Evolutionary conservation across 2,329 filamentous ascomycete species (phyloP).

Genomic region (Coniochaeta sp.): DNA sequence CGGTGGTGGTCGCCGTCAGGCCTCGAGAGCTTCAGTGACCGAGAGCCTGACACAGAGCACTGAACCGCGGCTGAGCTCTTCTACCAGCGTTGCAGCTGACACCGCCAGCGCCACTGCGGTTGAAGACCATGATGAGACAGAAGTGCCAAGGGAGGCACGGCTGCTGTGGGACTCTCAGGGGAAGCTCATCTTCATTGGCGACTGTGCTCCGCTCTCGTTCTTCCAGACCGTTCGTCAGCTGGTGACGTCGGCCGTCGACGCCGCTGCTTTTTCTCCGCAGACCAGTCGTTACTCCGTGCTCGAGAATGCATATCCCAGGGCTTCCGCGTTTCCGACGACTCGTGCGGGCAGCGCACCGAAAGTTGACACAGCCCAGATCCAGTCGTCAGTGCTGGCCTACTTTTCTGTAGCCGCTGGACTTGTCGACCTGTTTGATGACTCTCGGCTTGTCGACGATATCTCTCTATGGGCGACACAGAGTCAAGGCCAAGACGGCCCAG

Average conservation of each 20-base stretch:
- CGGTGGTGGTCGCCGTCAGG: not conserved
- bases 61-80: constrained; percentile 17
- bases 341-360: constrained; percentile 12
- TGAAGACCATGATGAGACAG: constrained; percentile 36
- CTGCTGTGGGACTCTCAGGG: constrained; percentile 44
- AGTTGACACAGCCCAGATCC: constrained; percentile 19
- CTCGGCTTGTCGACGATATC: constrained; percentile 30
- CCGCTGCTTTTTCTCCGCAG: constrained; percentile 42
- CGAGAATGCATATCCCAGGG: constrained; percentile 29
- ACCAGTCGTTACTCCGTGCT: constrained; percentile 42
- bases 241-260: constrained; percentile 39
- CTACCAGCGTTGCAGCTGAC: constrained; percentile 16
- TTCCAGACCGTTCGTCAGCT: constrained; percentile 48
- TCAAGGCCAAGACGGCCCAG: constrained; percentile 21
- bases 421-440: constrained; percentile 39
- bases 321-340: not conserved
- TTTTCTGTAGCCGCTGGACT: constrained; percentile 34
- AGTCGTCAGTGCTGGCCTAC: constrained; percentile 25
- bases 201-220: constrained; percentile 48
- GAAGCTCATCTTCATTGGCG: constrained; percentile 48
- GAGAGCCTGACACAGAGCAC: constrained; percentile 1
- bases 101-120: not conserved
- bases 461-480: constrained; percentile 30
- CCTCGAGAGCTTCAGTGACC: not conserved
- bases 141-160: constrained; percentile 45